These are phyloP conservation scores for Teratosphaeriaceae sp. DNA, from an alignment of 2,329 filamentous ascomycete species.

Conservation along the genomic window DNA sequence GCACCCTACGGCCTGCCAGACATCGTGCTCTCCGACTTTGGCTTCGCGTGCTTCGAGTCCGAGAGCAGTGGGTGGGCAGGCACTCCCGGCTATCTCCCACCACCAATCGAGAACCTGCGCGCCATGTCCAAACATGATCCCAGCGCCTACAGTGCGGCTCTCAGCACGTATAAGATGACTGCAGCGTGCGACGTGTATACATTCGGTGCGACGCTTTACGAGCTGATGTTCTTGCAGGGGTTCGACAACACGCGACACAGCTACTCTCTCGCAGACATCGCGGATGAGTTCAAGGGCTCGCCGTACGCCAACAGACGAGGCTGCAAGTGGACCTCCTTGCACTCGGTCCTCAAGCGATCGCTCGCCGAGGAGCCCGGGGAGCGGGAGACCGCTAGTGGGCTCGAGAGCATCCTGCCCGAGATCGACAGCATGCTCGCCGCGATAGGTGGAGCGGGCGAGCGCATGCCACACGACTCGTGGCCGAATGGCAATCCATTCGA, in stretches of 20 bases:
- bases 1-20: conserved; percentile 13
- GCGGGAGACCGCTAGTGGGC: not conserved
- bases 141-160: not conserved
- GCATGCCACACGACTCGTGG: conserved; percentile 2
- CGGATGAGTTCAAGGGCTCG: not conserved
- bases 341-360: not conserved
- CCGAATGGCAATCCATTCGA: too few species aligned
- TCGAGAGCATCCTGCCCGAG: not conserved
- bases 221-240: conserved; percentile 9
- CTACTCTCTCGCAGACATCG: not conserved
- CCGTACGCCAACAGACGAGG: conserved; percentile 4
- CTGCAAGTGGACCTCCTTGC: too few species aligned
- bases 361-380: not conserved
- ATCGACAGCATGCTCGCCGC: not conserved
- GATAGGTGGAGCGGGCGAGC: not conserved
- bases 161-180: conserved; percentile 9
- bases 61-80: conserved; percentile 8
- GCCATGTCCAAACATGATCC: conserved; percentile 9
- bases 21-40: conserved; percentile 22
- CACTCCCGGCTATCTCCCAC: conserved; percentile 11
- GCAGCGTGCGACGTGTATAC: conserved; percentile 19
- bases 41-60: conserved; percentile 6
- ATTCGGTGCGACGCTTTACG: conserved; percentile 18
- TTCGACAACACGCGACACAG: conserved; percentile 1
- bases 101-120: conserved; percentile 1